Evolutionary conservation across 1,284 basidiomycete genomes (phyloP), one percentile per base, ranked within the genome.

Genomic region (Irpex lacteus): DNA sequence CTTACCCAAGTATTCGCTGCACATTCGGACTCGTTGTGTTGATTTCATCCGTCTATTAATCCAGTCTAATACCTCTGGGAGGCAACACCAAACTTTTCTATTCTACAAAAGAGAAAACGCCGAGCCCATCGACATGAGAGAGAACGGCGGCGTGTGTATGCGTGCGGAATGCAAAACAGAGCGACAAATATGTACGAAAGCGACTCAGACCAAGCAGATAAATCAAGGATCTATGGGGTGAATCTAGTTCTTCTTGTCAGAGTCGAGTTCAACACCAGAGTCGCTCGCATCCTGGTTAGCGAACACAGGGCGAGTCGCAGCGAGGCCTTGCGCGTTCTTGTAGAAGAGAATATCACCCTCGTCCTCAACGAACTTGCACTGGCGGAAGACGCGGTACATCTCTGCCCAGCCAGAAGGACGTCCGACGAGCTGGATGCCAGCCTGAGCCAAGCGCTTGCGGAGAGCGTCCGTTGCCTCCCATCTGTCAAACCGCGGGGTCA

Each of bases 401-500:
- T 93, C 92, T n/a, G 78, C 77, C 91, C 92, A 94, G 15, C 91
- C 89, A 26, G 83, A 88, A n/a, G 91, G 85, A 2, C 75, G 78
- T 65, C 91, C 91, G 59, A 88, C 74, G 34, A 89, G 81, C 59
- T 79, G 76, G 66, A 91, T 77, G 13, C 89, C 89, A 52, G 82
- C 78, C 60, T 84, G 80, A 37, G 78, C 88, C 60, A 98, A 85
- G 72, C 89, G 90, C 73, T 85, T 84, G 78, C 94, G 95, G 71
- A 99, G 84, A 9, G 95, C 95, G 71, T 88, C 87, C 44, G 91
- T 90, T 26, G 97, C 97, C 76, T 98, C 96, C 96, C 95, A 98
- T 60, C 86, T 87, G 65, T 49, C n/a, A 4, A 19, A 18, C 21
- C 13, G 19, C 15, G 15, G 57, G 61, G 49, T 1, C 40, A 61